Conservation (phyloP, 768 basidiomycete species). For the Grammothele lineata region DNA sequence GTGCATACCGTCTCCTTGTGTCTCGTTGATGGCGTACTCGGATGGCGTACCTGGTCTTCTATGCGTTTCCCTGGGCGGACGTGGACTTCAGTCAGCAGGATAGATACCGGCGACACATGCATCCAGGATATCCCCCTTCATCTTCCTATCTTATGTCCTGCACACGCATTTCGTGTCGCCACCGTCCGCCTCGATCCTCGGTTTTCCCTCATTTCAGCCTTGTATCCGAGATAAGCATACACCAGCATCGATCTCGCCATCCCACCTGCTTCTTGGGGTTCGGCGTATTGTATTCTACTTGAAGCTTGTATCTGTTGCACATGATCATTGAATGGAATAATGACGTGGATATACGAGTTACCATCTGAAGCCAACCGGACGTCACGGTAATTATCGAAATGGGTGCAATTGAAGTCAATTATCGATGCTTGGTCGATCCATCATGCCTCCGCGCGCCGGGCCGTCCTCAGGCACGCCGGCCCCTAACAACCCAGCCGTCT, state of each 20-base stretch:
- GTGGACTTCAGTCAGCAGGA: constrained; percentile 12
- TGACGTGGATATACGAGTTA: constrained; percentile 9
- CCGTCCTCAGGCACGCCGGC: no score
- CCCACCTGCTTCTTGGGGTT: constrained; percentile 14
- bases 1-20: background rate
- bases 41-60: background rate
- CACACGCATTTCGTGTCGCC: constrained; percentile 3
- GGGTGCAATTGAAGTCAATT: no score
- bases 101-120: constrained; percentile 15
- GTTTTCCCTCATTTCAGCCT: background rate
- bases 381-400: no score
- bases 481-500: no score
- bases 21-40: background rate
- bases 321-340: constrained; percentile 16
- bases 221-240: constrained; percentile 10
- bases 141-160: background rate
- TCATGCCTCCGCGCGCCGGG: no score
- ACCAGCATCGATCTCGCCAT: constrained; percentile 8
- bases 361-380: no score
- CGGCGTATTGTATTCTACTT: constrained; percentile 14
- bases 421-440: no score
- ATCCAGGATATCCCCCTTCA: constrained; percentile 1
- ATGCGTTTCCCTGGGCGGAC: constrained; percentile 7
- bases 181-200: constrained; percentile 5
- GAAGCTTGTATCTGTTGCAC: constrained; percentile 15